Evolutionary conservation across 306 rosid species (phyloP).

Genomic region (Acacia melanoxylon): DNA sequence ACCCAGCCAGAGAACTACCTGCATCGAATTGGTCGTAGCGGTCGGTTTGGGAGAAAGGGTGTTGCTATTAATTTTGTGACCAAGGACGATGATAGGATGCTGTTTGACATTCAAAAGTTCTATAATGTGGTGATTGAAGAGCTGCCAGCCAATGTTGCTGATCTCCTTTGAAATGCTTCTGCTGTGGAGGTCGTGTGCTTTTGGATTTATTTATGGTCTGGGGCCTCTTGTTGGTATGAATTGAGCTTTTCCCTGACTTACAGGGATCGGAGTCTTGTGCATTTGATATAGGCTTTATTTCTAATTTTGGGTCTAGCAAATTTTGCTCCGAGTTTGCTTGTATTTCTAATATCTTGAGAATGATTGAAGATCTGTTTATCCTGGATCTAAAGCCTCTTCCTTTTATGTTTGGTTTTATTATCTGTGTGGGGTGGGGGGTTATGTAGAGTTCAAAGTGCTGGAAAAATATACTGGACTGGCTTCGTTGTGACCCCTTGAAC

Average conservation of each 20-base stretch:
- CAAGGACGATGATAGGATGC: constrained; percentile 61
- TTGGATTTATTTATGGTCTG: constrained; percentile 33
- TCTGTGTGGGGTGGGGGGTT: constrained; percentile 31
- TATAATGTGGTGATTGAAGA: constrained; percentile 64
- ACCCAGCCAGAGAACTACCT: constrained; percentile 76
- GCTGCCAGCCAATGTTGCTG: constrained; percentile 73
- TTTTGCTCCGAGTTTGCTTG: constrained; percentile 47
- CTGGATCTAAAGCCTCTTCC: constrained; percentile 27
- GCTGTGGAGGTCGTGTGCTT: constrained; percentile 31
- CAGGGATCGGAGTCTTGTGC: constrained; percentile 35
- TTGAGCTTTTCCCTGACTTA: constrained; percentile 28
- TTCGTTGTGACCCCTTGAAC: not conserved
- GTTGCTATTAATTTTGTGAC: constrained; percentile 75
- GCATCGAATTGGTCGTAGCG: constrained; percentile 75
- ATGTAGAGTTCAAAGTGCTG: constrained; percentile 21
- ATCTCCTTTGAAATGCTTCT: constrained; percentile 56
- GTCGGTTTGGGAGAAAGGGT: constrained; percentile 72
- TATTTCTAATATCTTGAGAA: constrained; percentile 33
- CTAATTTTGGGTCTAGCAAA: constrained; percentile 40
- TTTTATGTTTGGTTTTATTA: constrained; percentile 27
- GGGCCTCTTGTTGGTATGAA: constrained; percentile 34
- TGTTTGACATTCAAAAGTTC: constrained; percentile 64
- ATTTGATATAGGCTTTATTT: constrained; percentile 27
- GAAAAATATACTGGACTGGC: constrained; percentile 9
- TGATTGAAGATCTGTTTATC: constrained; percentile 31